Evolutionary conservation across 768 basidiomycete species (phyloP), one percentile per base, ranked within the genome.

Genomic region (Tricholoma furcatifolium): DNA sequence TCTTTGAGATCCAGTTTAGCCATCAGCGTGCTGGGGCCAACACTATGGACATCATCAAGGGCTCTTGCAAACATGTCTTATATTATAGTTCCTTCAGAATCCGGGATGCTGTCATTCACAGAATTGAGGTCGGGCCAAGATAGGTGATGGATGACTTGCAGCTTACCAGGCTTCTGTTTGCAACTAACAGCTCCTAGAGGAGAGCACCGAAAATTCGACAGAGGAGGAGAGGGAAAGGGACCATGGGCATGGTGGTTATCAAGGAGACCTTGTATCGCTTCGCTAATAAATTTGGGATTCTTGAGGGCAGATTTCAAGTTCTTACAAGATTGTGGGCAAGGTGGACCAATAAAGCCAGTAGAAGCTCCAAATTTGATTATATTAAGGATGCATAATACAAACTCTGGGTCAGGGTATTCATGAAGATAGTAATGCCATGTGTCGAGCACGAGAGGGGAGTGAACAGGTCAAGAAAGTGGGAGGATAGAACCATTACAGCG

Each of bases 1-100:
- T 70, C 65, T 44, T 70, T 64, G 14, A 75, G 62, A 50, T 74
- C 71, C 17, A 71, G 64, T 47, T 72, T 74, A 6, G 58, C 62
- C 57, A 74, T 60, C 1, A 68, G 55, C 2, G 70, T 62, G 9
- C 66, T 61, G 0, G 43, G 62, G 3, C 72, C 67, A 1, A 62
- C 60, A 0, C 5, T 18, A 6, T 54, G 27, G 1, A 72, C 51
- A 35, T 69, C 64, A 2, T 56, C 10, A 17, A 67, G 41, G 1
- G 65, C 65, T 70, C 69, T 0, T 23, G 9, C 36, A 38, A 38
- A 38, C 36, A 38, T 38, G 17, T 38, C 11, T 14, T 38, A 38
- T 5, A 17, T 3, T 4, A 70, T 70, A n/a, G 35, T 43, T n/a
- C 61, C 67, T 54, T 71, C 61, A 11, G 31, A 10, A 15, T 70